A percentile compares a stretch with the other conserved stretches of the same genome.
phyloP scores from a whole-genome alignment of 148 eudicot species.

The Fallopia convolvulus region DNA sequence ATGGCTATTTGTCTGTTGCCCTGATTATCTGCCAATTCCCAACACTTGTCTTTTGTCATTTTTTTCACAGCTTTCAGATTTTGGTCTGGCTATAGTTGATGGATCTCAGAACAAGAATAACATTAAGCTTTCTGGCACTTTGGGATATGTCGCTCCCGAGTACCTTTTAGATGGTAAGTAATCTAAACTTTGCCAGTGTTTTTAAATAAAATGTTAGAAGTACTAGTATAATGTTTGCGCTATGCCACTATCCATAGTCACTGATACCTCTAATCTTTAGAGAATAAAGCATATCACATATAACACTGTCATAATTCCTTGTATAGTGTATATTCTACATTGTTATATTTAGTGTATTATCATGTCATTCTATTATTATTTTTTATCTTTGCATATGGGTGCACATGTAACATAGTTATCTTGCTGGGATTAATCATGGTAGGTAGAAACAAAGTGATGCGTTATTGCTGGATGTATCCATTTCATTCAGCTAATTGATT shows the following conservation, averaged over 20 bases:
- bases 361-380: conserved; percentile 8
- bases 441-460: not conserved
- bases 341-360: not conserved
- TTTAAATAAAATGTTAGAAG: not conserved
- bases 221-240: not conserved
- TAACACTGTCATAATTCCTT: not conserved
- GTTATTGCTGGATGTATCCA: not conserved
- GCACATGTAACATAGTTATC: conserved; percentile 32
- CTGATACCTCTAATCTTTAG: not conserved
- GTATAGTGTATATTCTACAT: not conserved
- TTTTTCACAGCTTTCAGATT: conserved; percentile 61
- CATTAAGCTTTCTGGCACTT: conserved; percentile 74
- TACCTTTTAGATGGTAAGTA: conserved; percentile 70
- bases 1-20: not conserved
- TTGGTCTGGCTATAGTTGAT: conserved; percentile 56
- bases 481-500: too few relatives aligned
- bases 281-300: not conserved
- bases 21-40: not conserved
- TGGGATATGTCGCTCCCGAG: conserved; percentile 90
- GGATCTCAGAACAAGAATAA: conserved; percentile 50
- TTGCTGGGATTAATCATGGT: not conserved
- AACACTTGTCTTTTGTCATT: not conserved
- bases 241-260: not conserved
- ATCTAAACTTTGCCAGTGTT: not conserved
- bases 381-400: conserved; percentile 25